Conservation (phyloP, 2,329 filamentous ascomycete genomes). For the Colletotrichum spaethianum region DNA sequence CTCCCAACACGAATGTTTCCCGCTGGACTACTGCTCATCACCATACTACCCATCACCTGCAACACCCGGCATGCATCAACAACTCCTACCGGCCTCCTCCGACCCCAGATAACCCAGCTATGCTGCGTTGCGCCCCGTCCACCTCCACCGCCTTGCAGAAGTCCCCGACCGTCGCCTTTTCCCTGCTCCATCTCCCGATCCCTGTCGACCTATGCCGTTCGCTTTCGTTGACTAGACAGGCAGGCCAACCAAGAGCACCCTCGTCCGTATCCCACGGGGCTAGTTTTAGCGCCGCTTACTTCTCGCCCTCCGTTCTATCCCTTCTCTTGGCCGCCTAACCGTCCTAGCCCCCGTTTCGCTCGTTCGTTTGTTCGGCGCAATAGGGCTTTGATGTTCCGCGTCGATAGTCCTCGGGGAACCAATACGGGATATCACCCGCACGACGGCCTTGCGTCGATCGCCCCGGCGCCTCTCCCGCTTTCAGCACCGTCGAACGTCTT, state of each 20-base stretch:
- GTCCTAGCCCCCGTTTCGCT: neutral
- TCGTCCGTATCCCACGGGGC: slow-evolving; percentile 10
- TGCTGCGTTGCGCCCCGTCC: neutral
- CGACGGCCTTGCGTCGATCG: slow-evolving; percentile 25
- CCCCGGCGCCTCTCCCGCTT: slow-evolving; percentile 36
- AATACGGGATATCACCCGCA: slow-evolving; percentile 3
- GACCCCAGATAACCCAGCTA: neutral
- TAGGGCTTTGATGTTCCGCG: neutral
- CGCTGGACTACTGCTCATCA: neutral
- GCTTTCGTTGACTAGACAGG: slow-evolving; percentile 23
- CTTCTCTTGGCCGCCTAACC: slow-evolving; percentile 25
- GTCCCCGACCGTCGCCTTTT: slow-evolving; percentile 14
- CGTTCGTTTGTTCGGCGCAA: slow-evolving; percentile 8
- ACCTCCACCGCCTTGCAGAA: slow-evolving; percentile 21
- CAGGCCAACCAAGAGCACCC: slow-evolving; percentile 20
- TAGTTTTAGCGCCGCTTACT: slow-evolving; percentile 19
- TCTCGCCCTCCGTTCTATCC: slow-evolving; percentile 23
- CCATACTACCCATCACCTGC: neutral
- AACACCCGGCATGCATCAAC: neutral
- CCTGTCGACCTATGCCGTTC: slow-evolving; percentile 20
- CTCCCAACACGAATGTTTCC: neutral
- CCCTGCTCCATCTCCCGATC: slow-evolving; percentile 15
- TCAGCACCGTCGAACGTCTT: slow-evolving; percentile 31
- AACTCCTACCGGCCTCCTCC: slow-evolving; percentile 21
- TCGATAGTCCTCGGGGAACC: slow-evolving; percentile 9